These are phyloP conservation scores for Somion occarium DNA, from an alignment of 1,284 basidiomycete species.

Conservation along the genomic window DNA sequence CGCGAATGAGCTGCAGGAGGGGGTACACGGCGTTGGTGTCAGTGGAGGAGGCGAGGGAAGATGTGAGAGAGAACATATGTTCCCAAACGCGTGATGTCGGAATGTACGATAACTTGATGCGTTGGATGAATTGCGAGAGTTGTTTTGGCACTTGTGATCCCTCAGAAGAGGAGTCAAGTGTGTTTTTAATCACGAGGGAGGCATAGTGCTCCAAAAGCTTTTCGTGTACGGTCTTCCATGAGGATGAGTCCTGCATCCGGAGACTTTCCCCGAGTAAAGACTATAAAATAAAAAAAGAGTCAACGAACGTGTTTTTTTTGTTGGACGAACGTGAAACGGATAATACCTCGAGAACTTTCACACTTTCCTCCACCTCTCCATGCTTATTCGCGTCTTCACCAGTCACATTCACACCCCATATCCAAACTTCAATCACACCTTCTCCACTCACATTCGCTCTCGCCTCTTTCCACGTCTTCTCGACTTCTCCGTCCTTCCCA, in stretches of 20 bases:
- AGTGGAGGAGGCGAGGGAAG: background rate
- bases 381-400: background rate
- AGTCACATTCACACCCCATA: conserved; percentile 39
- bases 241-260: conserved; percentile 32
- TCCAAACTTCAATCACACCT: conserved; percentile 40
- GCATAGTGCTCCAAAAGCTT: conserved; percentile 42
- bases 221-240: conserved; percentile 39
- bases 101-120: conserved; percentile 1
- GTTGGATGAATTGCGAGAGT: background rate
- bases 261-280: conserved; percentile 45
- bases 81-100: conserved; percentile 3
- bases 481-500: conserved; percentile 19
- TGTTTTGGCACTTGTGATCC: background rate
- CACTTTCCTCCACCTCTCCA: conserved; percentile 6
- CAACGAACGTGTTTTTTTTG: conserved; percentile 1
- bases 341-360: background rate
- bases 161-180: background rate
- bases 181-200: conserved; percentile 22
- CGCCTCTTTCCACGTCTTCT: conserved; percentile 38
- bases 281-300: conserved; percentile 27
- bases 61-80: background rate
- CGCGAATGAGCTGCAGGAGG: background rate
- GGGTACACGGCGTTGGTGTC: background rate
- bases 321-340: background rate
- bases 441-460: conserved; percentile 32